Conservation (phyloP, 768 basidiomycete genomes). For the Pisolithus tinctorius region DNA sequence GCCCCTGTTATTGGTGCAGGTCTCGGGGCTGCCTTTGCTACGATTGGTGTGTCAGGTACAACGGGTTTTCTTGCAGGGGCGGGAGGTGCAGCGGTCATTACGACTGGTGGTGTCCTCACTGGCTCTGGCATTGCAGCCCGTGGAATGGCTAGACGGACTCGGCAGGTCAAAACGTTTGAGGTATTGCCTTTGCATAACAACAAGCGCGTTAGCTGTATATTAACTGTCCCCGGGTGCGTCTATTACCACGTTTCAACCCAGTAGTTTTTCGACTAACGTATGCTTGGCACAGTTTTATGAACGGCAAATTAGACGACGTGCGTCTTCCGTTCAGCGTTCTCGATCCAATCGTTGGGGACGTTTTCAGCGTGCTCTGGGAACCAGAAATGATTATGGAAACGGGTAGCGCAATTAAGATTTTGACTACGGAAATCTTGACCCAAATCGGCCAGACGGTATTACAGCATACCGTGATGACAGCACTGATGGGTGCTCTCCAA, state of each 20-base stretch:
- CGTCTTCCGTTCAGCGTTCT: conserved; percentile 95
- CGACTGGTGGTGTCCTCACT: conserved; percentile 91
- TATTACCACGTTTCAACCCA: neutral
- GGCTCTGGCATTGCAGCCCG: conserved; percentile 84
- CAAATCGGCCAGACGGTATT: conserved; percentile 89
- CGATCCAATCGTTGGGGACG: conserved; percentile 94
- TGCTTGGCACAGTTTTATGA: conserved; percentile 73
- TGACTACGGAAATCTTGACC: conserved; percentile 85
- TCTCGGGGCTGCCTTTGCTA: conserved; percentile 83
- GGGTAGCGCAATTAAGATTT: conserved; percentile 85
- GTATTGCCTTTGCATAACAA: conserved; percentile 94
- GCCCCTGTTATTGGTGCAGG: conserved; percentile 97
- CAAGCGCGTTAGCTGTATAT: conserved; percentile 91
- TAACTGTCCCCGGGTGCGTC: conserved; percentile 90
- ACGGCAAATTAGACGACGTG: conserved; percentile 80
- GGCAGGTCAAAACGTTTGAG: conserved; percentile 88
- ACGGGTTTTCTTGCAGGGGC: conserved; percentile 87
- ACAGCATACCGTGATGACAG: conserved; percentile 90
- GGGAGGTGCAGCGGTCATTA: conserved; percentile 93
- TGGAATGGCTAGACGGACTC: conserved; percentile 88
- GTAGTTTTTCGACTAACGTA: conserved; percentile 5
- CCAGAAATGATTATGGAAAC: conserved; percentile 99
- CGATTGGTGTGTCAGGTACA: conserved; percentile 88
- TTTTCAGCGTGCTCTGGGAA: conserved; percentile 96
- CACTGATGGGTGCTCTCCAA: conserved; percentile 88